Evolutionary conservation across 139 green algal species (phyloP), one percentile per base, ranked within the genome.

Genomic region (Zygnema cylindricum): DNA sequence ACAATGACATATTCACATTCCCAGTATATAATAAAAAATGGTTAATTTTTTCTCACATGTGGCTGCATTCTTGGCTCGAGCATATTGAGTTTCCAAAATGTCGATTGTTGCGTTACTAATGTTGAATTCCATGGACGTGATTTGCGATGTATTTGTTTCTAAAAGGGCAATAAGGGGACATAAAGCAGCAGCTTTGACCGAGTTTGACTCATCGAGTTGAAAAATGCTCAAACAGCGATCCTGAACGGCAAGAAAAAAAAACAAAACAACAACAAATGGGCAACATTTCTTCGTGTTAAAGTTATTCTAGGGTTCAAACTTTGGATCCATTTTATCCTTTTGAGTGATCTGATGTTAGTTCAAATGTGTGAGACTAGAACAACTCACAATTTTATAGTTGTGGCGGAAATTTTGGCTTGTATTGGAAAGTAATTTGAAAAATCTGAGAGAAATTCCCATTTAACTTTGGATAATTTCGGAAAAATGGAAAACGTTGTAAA

Each of bases 101-200:
- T 79, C 38, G 71, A 79, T 43, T 79, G 71, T 43, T 11, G 36
- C 3, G 3, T 3, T 7, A 3, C 11, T 43, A 43, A 43, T 16
- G 38, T 11, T 16, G 36, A 79, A 11, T 11, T 79, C 71, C 7
- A 43, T 16, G 38, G 71, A 11, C 7, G 3, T 41, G 71, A 79
- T 3, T 23, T 3, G 71, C 7, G 71, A 41, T n/a, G 16, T 3
- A 3, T 16, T 7, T 16, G 21, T 79, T 79, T 43, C 71, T 23
- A 79, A 79, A 43, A 79, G 3, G 3, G 71, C 3, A 41, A 79
- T 7, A 23, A 79, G 71, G 3, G 71, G 71, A 54, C 7, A 41
- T 43, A 79, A 16, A 79, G 71, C 71, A 11, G 71, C 71, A 25
- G 71, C 16, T 79, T 79, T 79, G 11, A 79, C 71, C 11, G 71